Base-by-base conservation (phyloP, 2,329 filamentous ascomycete genomes). In the Phialophora tarda region DNA sequence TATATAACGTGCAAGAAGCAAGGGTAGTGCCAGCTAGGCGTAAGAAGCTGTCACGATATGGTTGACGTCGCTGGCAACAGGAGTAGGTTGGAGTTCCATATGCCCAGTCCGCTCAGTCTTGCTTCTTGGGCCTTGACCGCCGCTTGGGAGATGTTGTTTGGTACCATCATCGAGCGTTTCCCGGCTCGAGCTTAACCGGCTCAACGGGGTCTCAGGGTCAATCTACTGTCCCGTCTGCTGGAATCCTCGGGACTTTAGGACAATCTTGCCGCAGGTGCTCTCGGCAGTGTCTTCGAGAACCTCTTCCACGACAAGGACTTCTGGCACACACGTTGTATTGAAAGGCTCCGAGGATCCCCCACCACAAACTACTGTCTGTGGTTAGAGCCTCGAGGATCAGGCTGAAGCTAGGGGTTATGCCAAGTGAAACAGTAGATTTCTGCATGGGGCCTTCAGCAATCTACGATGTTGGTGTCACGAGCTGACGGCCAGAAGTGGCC, bases 361-460 rank as follows among this genome's bases (percentile, higher is more conserved):
- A 51, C 1, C 48, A 6, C 24, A 23, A 24, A 26, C 48, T 26
- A 51, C 48, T 14, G 1, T 51, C 23, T 30, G 17, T 55, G n/a
- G 53, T 55, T 32, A 55, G 28, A 34, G 24, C 28, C 53, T 32
- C 12, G 53, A 55, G 59, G 30, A 23, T 10, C 32, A 61, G 50
- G 30, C 48, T 61, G 59, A 34, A 23, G 59, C 24, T 48, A 61
- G 59, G 59, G 59, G 59, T 23, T 38, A 34, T 41, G 55, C 60
- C 62, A 59, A 62, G 54, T 67, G 65, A 67, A 67, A 67, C 65
- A 47, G 44, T 50, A 64, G 60, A 53, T 38, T 57, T 65, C 65
- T 67, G 65, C 65, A 67, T 51, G 62, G 30, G 65, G 62, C 65
- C 65, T 67, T 53, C 26, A 32, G 47, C 41, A 65, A 62, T 61